phyloP scores from a whole-genome alignment of 805 yeast species.

The Pichia scutulata region DNA sequence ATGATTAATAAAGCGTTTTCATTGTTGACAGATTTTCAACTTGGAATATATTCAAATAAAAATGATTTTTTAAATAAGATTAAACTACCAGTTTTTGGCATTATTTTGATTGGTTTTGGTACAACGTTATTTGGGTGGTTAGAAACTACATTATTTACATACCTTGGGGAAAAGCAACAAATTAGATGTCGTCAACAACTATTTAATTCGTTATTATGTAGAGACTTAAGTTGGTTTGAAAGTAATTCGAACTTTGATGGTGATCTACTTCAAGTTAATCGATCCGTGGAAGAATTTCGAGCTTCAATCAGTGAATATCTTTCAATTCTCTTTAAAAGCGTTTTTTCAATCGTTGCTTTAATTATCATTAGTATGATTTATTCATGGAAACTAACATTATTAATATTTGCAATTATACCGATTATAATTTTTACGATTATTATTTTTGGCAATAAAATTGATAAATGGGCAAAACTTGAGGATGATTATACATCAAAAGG shows the following conservation, averaged over 20 bases:
- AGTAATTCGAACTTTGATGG: constrained; percentile 51
- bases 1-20: constrained; percentile 60
- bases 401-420: constrained; percentile 72
- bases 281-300: constrained; percentile 70
- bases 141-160: constrained; percentile 55
- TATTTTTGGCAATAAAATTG: constrained; percentile 44
- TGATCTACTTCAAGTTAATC: constrained; percentile 51
- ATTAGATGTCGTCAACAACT: constrained; percentile 43
- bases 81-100: constrained; percentile 27
- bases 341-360: constrained; percentile 46
- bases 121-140: constrained; percentile 41
- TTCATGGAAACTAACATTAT: constrained; percentile 80
- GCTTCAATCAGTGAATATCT: constrained; percentile 60
- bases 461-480: constrained; percentile 43
- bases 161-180: constrained; percentile 66
- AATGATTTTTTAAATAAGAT: constrained; percentile 30
- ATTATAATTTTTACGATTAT: constrained; percentile 44
- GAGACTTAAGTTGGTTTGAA: constrained; percentile 59
- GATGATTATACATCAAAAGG: constrained; percentile 49
- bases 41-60: constrained; percentile 26
- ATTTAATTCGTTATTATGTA: constrained; percentile 36
- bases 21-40: constrained; percentile 29
- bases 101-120: constrained; percentile 41
- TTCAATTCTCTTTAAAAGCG: constrained; percentile 47
- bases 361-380: constrained; percentile 60